phyloP scores from a whole-genome alignment of 1,139 yeast species.

The Taiozyma onychis region DNA sequence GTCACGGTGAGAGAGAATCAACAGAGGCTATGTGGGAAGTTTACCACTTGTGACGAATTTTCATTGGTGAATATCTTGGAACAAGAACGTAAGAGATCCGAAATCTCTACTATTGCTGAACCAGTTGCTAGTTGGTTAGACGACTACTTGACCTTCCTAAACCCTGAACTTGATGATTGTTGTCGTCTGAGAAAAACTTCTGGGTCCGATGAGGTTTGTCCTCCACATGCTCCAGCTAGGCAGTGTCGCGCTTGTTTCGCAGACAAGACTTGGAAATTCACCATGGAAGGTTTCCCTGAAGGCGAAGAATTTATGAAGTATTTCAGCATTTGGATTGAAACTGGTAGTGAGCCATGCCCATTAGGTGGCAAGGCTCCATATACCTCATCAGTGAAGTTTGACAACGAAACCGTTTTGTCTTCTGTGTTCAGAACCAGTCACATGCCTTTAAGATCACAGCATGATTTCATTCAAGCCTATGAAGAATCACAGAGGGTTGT shows the following conservation, averaged over 20 bases:
- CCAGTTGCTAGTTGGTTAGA: conserved; percentile 93
- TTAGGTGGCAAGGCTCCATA: conserved; percentile 95
- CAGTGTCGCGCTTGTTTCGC: conserved; percentile 69
- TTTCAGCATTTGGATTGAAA: conserved; percentile 74
- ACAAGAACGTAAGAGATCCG: conserved; percentile 70
- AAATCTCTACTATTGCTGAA: conserved; percentile 61
- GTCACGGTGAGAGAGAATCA: conserved; percentile 58
- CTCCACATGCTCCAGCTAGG: conserved; percentile 63
- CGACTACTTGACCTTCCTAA: conserved; percentile 81
- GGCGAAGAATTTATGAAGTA: conserved; percentile 67
- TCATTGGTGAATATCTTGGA: conserved; percentile 83
- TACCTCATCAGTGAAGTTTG: conserved; percentile 48
- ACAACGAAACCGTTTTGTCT: conserved; percentile 41
- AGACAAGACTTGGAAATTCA: conserved; percentile 57
- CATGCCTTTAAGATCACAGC: conserved; percentile 71
- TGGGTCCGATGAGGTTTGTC: conserved; percentile 48
- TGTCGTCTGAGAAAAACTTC: conserved; percentile 59
- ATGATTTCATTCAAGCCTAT: conserved; percentile 79
- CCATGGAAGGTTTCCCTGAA: conserved; percentile 83
- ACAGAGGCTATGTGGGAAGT: conserved; percentile 78
- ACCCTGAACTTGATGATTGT: conserved; percentile 83
- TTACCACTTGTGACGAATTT: conserved; percentile 72
- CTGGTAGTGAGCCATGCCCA: conserved; percentile 90
- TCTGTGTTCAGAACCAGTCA: conserved; percentile 81
- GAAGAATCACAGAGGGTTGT: conserved; percentile 68